Conservation (phyloP, 345 rosid genomes). For the Citrus australasica region DNA sequence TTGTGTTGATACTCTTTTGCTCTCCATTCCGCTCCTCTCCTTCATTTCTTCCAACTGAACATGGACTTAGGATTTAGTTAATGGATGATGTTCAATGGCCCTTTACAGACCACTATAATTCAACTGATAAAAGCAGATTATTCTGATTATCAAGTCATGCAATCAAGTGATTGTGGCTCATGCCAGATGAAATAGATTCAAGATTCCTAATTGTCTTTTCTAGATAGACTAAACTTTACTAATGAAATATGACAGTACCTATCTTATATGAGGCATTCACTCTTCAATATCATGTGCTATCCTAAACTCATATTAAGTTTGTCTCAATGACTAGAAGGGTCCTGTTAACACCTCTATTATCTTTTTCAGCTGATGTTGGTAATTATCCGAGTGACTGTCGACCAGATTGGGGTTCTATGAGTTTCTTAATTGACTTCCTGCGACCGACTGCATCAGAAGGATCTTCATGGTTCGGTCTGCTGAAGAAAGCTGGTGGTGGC, state of each 20-base stretch:
- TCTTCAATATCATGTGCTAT: background rate
- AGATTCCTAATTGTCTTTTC: background rate
- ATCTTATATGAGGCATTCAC: background rate
- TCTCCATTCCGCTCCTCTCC: too few relatives aligned
- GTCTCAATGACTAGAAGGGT: slow-evolving; percentile 2
- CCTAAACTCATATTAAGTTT: background rate
- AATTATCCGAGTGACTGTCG: slow-evolving; percentile 46
- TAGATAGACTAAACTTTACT: background rate
- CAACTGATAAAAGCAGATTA: background rate
- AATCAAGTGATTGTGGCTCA: background rate
- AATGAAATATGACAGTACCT: background rate
- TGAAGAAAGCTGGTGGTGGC: slow-evolving; percentile 93
- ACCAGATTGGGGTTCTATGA: slow-evolving; percentile 86
- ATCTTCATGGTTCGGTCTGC: slow-evolving; percentile 67
- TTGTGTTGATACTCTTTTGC: background rate
- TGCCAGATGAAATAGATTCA: background rate
- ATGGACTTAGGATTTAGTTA: background rate
- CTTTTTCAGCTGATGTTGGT: slow-evolving; percentile 48
- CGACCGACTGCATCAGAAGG: slow-evolving; percentile 71
- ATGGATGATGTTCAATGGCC: background rate
- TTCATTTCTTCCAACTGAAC: too few relatives aligned
- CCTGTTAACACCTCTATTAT: background rate
- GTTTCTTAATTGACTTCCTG: slow-evolving; percentile 75
- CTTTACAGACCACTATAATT: background rate
- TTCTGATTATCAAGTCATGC: background rate